Base-by-base conservation (phyloP, 148 eudicot genomes). In the Arctostaphylos glauca region DNA sequence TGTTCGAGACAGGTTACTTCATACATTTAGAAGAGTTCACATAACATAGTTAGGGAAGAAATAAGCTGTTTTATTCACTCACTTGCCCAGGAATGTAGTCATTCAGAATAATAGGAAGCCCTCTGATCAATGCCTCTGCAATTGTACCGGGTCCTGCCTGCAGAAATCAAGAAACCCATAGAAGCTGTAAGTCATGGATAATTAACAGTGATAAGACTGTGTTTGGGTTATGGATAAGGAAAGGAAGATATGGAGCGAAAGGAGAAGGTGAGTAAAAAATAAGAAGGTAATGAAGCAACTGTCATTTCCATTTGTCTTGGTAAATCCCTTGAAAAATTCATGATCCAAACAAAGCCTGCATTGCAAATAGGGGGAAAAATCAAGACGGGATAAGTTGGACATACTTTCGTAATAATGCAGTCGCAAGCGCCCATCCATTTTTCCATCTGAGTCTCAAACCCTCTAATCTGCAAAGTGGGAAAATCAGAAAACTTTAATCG, bases 131-230 rank as follows among this genome's bases (percentile, higher is more conserved):
- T n/a, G 99, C 98, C 82, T 96, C 99, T 19, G 99, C 93, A 83
- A 96, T 96, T 52, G 99, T 96, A 79, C 99, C 99, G 9, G 99
- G 99, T 77, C 99, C 99, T 21, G 99, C 99, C 99, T 96, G 86
- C 74, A 77, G 56, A 81, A 83, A 31, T n/a, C 66, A 77, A 77
- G 44, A 81, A 79, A 77, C 55, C n/a, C 43, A 48, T 74, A 49
- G 18, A 46, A 59, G 48, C 43, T 14, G 3, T 79, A 12, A 79
- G 43, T 70, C 54, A 75, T 25, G 0, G 0, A 48, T 16, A 54
- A 38, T 46, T 21, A 44, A 67, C 38, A 47, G 38, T 62, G 68
- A 23, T 9, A 9, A 64, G 70, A 41, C 41, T 23, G 41, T 21
- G 70, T 31, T 31, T 23, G 70, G 41, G 25, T 64, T 2, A 5